A percentile compares a stretch with the other conserved stretches of the same genome.
Evolutionary conservation across 2,329 filamentous ascomycete species (phyloP).

Genomic region (Geosmithia morbida): DNA sequence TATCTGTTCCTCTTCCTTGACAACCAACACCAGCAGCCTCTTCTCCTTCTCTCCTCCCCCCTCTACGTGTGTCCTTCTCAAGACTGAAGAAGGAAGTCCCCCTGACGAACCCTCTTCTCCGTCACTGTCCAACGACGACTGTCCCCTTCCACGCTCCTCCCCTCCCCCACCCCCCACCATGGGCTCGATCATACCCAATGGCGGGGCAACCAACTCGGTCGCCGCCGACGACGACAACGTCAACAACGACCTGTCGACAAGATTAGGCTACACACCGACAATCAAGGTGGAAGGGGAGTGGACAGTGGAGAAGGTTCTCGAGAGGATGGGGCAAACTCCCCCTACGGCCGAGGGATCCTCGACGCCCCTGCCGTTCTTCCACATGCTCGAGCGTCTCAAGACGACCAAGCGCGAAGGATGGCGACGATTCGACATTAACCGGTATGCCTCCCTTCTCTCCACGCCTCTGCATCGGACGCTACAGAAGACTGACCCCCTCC

Average conservation of each 20-base stretch:
- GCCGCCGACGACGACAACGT: not conserved
- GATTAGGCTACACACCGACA: constrained; percentile 19
- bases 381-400: constrained; percentile 86
- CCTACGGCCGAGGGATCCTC: constrained; percentile 44
- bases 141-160: too few relatives aligned
- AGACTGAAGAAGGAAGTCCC: too few relatives aligned
- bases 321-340: constrained; percentile 51
- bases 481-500: too few relatives aligned
- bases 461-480: too few relatives aligned
- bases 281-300: constrained; percentile 31
- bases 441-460: constrained; percentile 13
- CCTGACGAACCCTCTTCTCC: not conserved
- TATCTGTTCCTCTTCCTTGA: not conserved
- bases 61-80: not conserved
- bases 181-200: constrained; percentile 1
- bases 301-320: constrained; percentile 48
- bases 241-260: constrained; percentile 3
- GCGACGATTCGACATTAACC: constrained; percentile 68
- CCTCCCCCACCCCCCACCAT: not conserved
- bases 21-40: too few relatives aligned
- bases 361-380: constrained; percentile 84
- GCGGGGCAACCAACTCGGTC: not conserved
- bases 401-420: constrained; percentile 94
- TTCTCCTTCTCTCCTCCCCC: not conserved
- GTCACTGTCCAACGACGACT: too few relatives aligned